phyloP scores from a whole-genome alignment of 2,329 filamentous ascomycete genomes.

The Daldinia sp. region DNA sequence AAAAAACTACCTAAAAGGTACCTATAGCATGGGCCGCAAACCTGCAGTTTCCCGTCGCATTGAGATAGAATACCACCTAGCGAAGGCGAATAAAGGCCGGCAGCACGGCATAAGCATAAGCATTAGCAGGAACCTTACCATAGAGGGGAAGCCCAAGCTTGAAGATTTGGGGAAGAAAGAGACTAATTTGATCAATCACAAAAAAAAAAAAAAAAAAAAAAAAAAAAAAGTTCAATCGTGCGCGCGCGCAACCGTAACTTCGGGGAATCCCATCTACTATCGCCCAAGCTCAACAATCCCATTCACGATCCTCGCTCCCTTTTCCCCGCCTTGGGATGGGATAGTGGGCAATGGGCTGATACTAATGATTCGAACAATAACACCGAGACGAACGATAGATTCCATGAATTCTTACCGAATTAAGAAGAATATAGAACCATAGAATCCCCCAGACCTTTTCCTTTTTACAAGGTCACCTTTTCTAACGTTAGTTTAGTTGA shows the following conservation, averaged over 20 bases:
- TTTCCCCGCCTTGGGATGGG: slow-evolving; percentile 24
- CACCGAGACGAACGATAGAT: slow-evolving; percentile 40
- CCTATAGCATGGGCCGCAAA: slow-evolving; percentile 9
- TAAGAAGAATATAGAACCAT: slow-evolving; percentile 41
- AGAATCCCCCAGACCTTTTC: slow-evolving; percentile 17
- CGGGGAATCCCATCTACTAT: slow-evolving; percentile 41
- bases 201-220: background rate
- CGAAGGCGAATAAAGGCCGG: slow-evolving; percentile 11
- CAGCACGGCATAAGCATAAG: slow-evolving; percentile 17
- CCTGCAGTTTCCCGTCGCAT: slow-evolving; percentile 12
- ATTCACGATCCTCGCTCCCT: slow-evolving; percentile 25
- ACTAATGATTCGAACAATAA: slow-evolving; percentile 32
- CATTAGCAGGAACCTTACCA: slow-evolving; percentile 7
- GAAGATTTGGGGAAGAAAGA: too few species aligned
- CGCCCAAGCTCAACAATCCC: slow-evolving; percentile 37
- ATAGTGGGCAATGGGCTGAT: slow-evolving; percentile 36
- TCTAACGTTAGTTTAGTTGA: background rate
- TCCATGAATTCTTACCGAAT: slow-evolving; percentile 29
- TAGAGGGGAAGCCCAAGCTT: background rate
- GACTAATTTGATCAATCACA: slow-evolving; percentile 27
- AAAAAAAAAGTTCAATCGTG: slow-evolving; percentile 8
- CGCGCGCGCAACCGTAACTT: slow-evolving; percentile 20
- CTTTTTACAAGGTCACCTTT: background rate
- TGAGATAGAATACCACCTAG: slow-evolving; percentile 11
- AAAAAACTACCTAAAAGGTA: slow-evolving; percentile 15